Conservation (phyloP, 768 basidiomycete species). For the Mycena alexandri region DNA sequence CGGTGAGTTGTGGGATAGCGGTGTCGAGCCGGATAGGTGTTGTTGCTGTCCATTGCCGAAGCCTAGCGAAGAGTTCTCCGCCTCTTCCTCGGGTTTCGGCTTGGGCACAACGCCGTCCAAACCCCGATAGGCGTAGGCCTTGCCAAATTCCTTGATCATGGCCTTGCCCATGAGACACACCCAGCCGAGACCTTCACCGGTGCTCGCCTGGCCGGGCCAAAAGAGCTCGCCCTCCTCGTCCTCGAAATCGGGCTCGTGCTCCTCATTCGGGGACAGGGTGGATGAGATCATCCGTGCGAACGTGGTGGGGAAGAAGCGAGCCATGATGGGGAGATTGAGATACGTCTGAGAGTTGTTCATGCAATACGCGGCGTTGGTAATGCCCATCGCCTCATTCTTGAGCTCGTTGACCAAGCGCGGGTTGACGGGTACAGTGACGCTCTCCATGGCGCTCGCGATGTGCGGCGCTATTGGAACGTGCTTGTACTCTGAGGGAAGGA, state of each 20-base stretch:
- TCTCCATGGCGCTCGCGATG: conserved; percentile 58
- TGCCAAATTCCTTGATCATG: conserved; percentile 88
- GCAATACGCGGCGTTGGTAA: conserved; percentile 58
- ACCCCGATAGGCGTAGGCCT: conserved; percentile 79
- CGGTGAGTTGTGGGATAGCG: conserved; percentile 34
- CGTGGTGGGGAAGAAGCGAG: conserved; percentile 80
- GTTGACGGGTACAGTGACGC: conserved; percentile 59
- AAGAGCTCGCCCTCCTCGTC: conserved; percentile 90
- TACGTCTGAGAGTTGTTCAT: conserved; percentile 64
- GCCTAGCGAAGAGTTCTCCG: conserved; percentile 19
- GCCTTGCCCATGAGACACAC: conserved; percentile 89
- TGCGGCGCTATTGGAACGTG: conserved; percentile 56
- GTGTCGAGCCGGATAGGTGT: conserved; percentile 32
- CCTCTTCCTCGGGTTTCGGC: conserved; percentile 58
- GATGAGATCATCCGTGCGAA: conserved; percentile 80
- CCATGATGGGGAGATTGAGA: conserved; percentile 75
- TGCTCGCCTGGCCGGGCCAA: conserved; percentile 82
- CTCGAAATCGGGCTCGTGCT: conserved; percentile 85
- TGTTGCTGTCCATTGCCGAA: conserved; percentile 3
- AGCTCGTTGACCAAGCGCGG: conserved; percentile 56
- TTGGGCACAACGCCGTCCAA: conserved; percentile 80
- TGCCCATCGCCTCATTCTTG: conserved; percentile 56
- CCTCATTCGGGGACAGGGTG: conserved; percentile 71
- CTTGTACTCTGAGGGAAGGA: conserved; percentile 54
- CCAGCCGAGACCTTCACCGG: conserved; percentile 87